Conservation (phyloP, 2,329 filamentous ascomycete species). For the Fusarium nisikadoi region DNA sequence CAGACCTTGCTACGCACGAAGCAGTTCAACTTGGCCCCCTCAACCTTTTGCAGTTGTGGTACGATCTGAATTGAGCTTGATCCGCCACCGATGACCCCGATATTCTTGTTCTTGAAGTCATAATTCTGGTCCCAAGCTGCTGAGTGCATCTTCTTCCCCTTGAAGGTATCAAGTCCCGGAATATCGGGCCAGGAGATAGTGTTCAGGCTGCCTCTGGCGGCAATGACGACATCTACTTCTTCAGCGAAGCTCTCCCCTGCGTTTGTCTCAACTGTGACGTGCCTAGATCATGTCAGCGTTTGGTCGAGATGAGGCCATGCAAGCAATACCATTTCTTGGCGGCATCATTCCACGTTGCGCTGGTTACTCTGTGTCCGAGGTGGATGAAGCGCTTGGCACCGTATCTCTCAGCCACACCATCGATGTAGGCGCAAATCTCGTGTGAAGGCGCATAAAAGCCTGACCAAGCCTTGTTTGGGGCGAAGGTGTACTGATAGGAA, state of each 20-base stretch:
- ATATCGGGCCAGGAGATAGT: neutral
- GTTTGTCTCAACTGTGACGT: neutral
- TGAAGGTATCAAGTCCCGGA: neutral
- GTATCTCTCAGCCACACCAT: neutral
- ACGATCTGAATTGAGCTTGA: neutral
- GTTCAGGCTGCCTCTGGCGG: neutral
- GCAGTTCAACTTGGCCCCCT: neutral
- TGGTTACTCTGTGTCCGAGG: neutral
- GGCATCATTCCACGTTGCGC: neutral
- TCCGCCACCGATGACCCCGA: neutral
- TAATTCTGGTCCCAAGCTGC: slow-evolving; percentile 1
- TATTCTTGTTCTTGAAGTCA: neutral
- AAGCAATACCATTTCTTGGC: neutral
- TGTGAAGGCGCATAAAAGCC: neutral
- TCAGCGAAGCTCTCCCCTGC: neutral
- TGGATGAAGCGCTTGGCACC: neutral
- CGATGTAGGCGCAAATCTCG: neutral
- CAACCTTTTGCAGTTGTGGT: neutral
- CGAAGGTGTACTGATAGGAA: neutral
- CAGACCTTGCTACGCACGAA: slow-evolving; percentile 1
- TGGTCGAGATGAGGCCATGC: accelerated
- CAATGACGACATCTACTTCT: neutral
- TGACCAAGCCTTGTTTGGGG: neutral
- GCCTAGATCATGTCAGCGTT: neutral
- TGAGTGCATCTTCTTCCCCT: slow-evolving; percentile 1